Percentiles rank a stretch among this genome's conserved stretches.
Evolutionary conservation across 2,329 filamentous ascomycete genomes (phyloP).

Genomic region (Harringtonia aguacate): DNA sequence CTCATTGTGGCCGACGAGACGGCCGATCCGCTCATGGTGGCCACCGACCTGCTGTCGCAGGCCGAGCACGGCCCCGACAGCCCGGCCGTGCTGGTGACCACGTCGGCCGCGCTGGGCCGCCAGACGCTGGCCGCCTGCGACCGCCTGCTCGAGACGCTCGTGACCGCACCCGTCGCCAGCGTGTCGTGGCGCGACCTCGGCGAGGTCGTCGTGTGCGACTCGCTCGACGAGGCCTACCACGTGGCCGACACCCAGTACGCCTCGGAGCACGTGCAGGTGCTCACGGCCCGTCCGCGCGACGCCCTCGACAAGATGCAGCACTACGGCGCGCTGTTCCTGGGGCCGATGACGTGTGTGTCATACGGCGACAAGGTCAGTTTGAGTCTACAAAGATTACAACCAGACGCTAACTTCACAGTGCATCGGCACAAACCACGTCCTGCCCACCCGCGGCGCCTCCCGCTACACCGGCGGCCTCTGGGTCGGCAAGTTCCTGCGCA

Average conservation of each 20-base stretch:
- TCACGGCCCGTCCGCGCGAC: constrained; percentile 33
- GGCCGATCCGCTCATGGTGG: constrained; percentile 33
- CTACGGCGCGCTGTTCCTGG: constrained; percentile 39
- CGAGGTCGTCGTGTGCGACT: constrained; percentile 32
- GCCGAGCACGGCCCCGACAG: constrained; percentile 42
- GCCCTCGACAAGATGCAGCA: constrained; percentile 39
- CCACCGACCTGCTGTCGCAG: constrained; percentile 34
- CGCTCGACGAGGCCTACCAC: constrained; percentile 28
- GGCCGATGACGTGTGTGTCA: constrained; percentile 39
- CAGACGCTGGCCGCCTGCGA: constrained; percentile 26
- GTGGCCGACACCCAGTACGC: constrained; percentile 34
- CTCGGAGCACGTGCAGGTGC: constrained; percentile 39
- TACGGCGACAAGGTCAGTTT: constrained; percentile 38
- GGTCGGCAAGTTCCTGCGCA: constrained; percentile 43
- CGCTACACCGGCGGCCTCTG: constrained; percentile 41
- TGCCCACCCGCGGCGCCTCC: constrained; percentile 35
- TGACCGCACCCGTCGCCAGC: constrained; percentile 30
- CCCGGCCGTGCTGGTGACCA: constrained; percentile 38
- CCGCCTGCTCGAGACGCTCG: constrained; percentile 26
- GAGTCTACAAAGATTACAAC: not conserved
- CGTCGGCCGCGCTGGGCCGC: constrained; percentile 25
- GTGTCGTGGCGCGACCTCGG: constrained; percentile 33
- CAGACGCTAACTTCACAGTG: constrained; percentile 20
- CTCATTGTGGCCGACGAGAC: constrained; percentile 36
- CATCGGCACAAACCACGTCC: constrained; percentile 44